Conservation (phyloP, 2,329 filamentous ascomycete genomes). For the Fusarium sp. region DNA sequence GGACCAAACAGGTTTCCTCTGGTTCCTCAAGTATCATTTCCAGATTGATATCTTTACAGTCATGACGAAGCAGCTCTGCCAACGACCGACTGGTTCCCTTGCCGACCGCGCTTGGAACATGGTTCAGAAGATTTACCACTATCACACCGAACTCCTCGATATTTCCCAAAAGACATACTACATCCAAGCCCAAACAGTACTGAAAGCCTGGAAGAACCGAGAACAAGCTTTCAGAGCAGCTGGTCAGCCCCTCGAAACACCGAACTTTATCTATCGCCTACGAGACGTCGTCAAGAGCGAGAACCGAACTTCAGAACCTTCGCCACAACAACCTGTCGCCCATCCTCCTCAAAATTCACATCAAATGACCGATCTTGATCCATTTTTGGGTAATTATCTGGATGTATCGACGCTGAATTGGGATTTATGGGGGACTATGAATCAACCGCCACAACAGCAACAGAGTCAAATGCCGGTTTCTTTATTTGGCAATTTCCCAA, state of each 20-base stretch:
- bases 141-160: constrained; percentile 64
- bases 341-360: constrained; percentile 46
- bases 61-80: constrained; percentile 65
- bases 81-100: constrained; percentile 60
- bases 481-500: constrained; percentile 49
- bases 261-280: constrained; percentile 60
- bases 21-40: constrained; percentile 67
- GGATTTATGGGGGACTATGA: constrained; percentile 57
- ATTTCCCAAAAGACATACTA: constrained; percentile 58
- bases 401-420: constrained; percentile 59
- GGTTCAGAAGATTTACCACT: constrained; percentile 60
- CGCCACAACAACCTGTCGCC: constrained; percentile 42
- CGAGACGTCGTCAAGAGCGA: constrained; percentile 57
- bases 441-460: constrained; percentile 28
- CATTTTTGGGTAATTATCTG: constrained; percentile 58
- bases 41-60: constrained; percentile 68
- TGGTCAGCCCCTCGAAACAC: constrained; percentile 56
- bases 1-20: constrained; percentile 62
- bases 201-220: constrained; percentile 66
- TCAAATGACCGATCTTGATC: constrained; percentile 53
- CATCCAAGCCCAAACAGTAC: constrained; percentile 59
- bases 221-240: constrained; percentile 55
- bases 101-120: constrained; percentile 66
- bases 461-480: constrained; percentile 47
- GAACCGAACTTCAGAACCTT: constrained; percentile 46